Conservation (phyloP, 2,329 filamentous ascomycete species). For the Alternaria triticimaculans region DNA sequence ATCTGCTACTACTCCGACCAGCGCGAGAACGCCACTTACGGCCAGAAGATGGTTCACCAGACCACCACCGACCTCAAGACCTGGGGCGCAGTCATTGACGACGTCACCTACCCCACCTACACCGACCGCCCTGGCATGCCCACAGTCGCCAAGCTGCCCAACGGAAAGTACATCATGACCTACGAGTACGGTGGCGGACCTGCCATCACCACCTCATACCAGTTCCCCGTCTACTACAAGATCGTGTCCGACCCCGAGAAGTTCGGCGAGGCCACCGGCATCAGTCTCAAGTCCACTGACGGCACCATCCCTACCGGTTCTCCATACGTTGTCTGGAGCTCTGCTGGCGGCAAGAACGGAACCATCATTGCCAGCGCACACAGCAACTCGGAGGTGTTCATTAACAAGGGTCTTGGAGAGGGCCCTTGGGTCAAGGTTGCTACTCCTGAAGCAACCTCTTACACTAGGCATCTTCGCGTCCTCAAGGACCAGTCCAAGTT, state of each 20-base stretch:
- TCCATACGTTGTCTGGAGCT: slow-evolving; percentile 62
- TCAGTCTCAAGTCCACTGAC: slow-evolving; percentile 53
- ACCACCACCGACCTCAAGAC: slow-evolving; percentile 63
- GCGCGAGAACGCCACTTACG: slow-evolving; percentile 65
- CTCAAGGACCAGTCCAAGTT: slow-evolving; percentile 50
- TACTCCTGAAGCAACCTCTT: slow-evolving; percentile 52
- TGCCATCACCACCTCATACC: slow-evolving; percentile 38
- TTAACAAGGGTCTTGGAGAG: slow-evolving; percentile 56
- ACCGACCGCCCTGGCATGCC: slow-evolving; percentile 73
- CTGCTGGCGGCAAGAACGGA: slow-evolving; percentile 56
- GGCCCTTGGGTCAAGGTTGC: slow-evolving; percentile 55
- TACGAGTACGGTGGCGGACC: slow-evolving; percentile 67
- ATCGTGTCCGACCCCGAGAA: slow-evolving; percentile 56
- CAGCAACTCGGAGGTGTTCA: slow-evolving; percentile 52
- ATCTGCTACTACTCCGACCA: slow-evolving; percentile 76
- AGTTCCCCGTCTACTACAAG: slow-evolving; percentile 62
- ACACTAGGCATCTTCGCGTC: slow-evolving; percentile 57
- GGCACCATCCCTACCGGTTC: slow-evolving; percentile 55
- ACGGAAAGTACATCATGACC: slow-evolving; percentile 67
- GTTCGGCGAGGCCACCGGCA: slow-evolving; percentile 52
- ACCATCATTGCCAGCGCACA: slow-evolving; percentile 58
- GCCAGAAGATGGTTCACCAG: slow-evolving; percentile 74
- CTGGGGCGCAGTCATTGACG: slow-evolving; percentile 67
- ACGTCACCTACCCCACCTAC: slow-evolving; percentile 69
- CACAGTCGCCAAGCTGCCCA: slow-evolving; percentile 64